phyloP scores from a whole-genome alignment of 2,329 filamentous ascomycete species.

The Aspergillus transmontanensis region DNA sequence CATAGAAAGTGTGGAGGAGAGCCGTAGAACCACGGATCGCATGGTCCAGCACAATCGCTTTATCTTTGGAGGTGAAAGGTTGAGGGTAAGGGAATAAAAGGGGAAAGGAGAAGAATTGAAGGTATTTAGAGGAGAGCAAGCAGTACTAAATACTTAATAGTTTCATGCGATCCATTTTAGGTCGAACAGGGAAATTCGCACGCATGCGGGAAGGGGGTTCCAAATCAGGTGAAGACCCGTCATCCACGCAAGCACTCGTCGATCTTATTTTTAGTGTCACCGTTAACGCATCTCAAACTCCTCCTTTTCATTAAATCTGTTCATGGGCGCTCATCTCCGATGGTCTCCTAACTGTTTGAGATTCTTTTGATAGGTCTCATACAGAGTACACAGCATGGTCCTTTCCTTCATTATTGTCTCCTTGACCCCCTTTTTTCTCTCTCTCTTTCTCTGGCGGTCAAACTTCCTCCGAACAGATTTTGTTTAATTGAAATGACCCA shows the following conservation, averaged over 20 bases:
- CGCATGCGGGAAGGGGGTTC: constrained; percentile 12
- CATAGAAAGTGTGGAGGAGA: constrained; percentile 4
- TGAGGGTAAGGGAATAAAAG: not conserved
- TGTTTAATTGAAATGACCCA: not conserved
- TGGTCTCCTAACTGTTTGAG: not conserved
- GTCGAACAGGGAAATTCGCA: constrained; percentile 4
- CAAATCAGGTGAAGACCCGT: constrained; percentile 22
- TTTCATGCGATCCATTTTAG: not conserved
- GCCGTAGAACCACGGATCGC: constrained; percentile 23
- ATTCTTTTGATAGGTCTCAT: not conserved
- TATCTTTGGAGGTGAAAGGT: not conserved
- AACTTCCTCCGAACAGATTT: not conserved
- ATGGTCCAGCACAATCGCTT: constrained; percentile 20
- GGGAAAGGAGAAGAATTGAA: not conserved
- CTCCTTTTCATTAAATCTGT: not conserved
- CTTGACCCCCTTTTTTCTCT: not conserved
- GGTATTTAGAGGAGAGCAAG: not conserved
- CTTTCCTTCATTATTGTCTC: not conserved
- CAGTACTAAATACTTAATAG: not conserved
- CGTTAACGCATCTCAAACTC: not conserved
- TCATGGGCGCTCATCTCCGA: not conserved
- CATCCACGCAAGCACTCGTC: constrained; percentile 29
- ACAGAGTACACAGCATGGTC: not conserved
- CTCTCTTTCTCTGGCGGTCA: not conserved
- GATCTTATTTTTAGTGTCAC: constrained; percentile 19